Evolutionary conservation across 192 early-diverging fungal species (phyloP), one percentile per base, ranked within the genome.

Genomic region (Backusella luteola): DNA sequence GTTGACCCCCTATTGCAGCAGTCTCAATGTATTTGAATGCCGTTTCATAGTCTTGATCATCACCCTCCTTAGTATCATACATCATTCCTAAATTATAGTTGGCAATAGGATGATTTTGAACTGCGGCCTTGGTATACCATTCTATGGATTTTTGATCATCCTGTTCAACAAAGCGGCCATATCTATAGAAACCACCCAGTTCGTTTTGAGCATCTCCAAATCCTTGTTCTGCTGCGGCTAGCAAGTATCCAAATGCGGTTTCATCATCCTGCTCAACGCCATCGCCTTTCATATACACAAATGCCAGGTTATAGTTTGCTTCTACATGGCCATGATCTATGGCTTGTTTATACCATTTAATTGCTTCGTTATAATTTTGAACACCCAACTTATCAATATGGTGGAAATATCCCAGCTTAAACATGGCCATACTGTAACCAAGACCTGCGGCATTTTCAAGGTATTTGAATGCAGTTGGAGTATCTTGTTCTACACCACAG

Each of bases 11-110:
- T 3, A 72, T 67, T 8, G 79, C 79, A 38, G 83, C 77, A 41
- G 69, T 72, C 1, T 42, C 67, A 63, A 79, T 80, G 78, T 76
- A 86, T 36, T 81, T 75, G 7, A 53, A n/a, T 53, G 52, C 52
- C 0, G 5, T 21, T 56, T 9, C 21, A 11, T 56, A 56, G 19
- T 56, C 77, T 41, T 71, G 53, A 0, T 26, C 9, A 26, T 8
- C n/a, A 23, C 53, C 53, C 8, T 53, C 52, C 0, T n/a, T 15
- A 6, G n/a, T 2, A 8, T 19, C 52, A 2, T 53, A 53, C 21
- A 53, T 53, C 7, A 6, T 21, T 21, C 52, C 52, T 21, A 53
- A 53, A 53, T 53, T 53, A 53, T 8, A 21, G 8, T 53, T 21
- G 52, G 52, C 52, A 21, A 17, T 53, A 8, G 52, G 5, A 6